A percentile compares a stretch with the other conserved stretches of the same genome.
Conservation (phyloP, 495 filamentous ascomycete genomes). For the Penicillium egyptiacum region DNA sequence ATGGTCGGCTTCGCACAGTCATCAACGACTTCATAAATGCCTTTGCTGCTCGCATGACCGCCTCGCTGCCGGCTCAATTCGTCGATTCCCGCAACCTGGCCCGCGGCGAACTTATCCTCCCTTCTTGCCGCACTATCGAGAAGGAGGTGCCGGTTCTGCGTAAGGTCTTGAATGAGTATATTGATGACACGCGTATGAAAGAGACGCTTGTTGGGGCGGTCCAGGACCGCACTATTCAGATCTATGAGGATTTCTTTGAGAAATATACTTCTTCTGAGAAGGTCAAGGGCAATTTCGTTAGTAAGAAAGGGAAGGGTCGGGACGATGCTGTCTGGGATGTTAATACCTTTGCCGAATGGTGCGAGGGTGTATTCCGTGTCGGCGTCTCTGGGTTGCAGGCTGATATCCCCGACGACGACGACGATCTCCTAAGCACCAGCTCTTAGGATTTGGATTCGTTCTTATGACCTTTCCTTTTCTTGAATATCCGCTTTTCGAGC, state of each 20-base stretch:
- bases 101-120: constrained; percentile 39
- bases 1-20: constrained; percentile 70
- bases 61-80: constrained; percentile 46
- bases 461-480: constrained; percentile 2
- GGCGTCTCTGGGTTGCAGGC: constrained; percentile 40
- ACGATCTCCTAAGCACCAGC: constrained; percentile 27
- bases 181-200: constrained; percentile 59
- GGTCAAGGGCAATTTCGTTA: constrained; percentile 44
- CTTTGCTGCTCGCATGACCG: constrained; percentile 57
- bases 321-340: constrained; percentile 65
- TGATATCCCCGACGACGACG: constrained; percentile 38
- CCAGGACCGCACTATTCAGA: constrained; percentile 58
- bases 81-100: constrained; percentile 41
- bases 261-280: constrained; percentile 48
- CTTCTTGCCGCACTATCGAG: constrained; percentile 48
- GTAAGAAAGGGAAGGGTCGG: constrained; percentile 60
- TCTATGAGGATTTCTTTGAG: constrained; percentile 61
- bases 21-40: constrained; percentile 77
- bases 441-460: constrained; percentile 17
- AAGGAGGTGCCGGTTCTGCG: constrained; percentile 56
- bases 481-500: constrained; percentile 15
- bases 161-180: constrained; percentile 54
- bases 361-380: constrained; percentile 56
- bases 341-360: constrained; percentile 63
- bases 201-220: constrained; percentile 63